Evolutionary conservation across 805 yeast genomes (phyloP), one percentile per base, ranked within the genome.

Genomic region (Blastobotrys attinorum): DNA sequence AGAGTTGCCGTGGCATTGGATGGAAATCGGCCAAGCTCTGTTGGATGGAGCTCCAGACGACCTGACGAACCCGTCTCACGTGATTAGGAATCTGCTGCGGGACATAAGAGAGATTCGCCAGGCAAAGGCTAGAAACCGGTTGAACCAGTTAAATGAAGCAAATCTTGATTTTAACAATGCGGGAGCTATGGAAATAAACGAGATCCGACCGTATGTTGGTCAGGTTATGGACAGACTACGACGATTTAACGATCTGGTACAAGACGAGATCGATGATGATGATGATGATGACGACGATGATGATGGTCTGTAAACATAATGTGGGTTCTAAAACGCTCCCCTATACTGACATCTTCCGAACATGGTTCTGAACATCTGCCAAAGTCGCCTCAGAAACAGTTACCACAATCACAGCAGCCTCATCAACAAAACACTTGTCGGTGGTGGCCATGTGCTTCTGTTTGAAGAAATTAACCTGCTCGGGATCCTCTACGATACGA

Each of bases 121-220:
- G 51, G 75, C 83, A 23, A 92, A 92, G 58, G 80, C 88, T 2
- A 71, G 92, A 42, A 78, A 79, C 45, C 97, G 97, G 56, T 65
- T 90, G 37, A 66, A 71, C 39, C 81, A 80, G 49, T 65, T 90
- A 48, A 90, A 90, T 64, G 94, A 84, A 49, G 76, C 83, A 17
- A 86, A 89, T 63, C 70, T 90, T 47, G 86, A 80, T 57, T 67
- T 90, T 60, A 90, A 88, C 53, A 87, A 92, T 17, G 61, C 92
- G 42, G 83, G 95, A 2, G 60, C 81, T 32, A 60, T 88, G 72
- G 98, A 90, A 60, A 81, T 92, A 49, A 89, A 88, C 60, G 96
- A 87, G 59, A 65, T 89, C 42, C 66, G 96, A 50, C 94, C 96
- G 2, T 83, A 87, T 56, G 78, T 88, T 27, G 67, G 78, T n/a